These are phyloP conservation scores for Botryosphaeria agaves DNA, from an alignment of 2,329 filamentous ascomycete species.

Conservation along the genomic window DNA sequence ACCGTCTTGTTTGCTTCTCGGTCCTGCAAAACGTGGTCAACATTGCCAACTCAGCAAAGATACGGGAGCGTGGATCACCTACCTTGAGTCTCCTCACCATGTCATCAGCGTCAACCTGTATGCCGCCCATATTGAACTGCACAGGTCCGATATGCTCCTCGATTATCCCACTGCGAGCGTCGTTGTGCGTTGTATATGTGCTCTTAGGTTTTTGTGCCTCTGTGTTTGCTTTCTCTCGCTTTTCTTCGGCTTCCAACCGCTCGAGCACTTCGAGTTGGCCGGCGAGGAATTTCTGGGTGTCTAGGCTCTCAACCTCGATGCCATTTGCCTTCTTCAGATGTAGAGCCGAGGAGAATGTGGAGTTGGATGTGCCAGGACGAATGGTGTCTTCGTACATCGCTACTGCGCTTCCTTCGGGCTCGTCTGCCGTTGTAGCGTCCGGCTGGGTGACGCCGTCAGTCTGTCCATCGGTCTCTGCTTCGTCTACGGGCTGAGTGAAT, in stretches of 20 bases:
- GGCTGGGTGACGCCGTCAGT: not conserved
- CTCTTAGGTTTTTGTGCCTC: slow-evolving; percentile 1
- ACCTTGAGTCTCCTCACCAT: slow-evolving; percentile 80
- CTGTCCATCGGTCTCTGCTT: slow-evolving; percentile 3
- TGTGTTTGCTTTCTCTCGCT: slow-evolving; percentile 26
- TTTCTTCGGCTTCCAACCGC: slow-evolving; percentile 38
- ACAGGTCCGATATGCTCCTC: slow-evolving; percentile 69
- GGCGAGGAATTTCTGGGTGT: slow-evolving; percentile 62
- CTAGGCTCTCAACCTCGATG: slow-evolving; percentile 48
- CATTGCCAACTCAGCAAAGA: slow-evolving; percentile 25
- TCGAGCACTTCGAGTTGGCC: slow-evolving; percentile 65
- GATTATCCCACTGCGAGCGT: slow-evolving; percentile 16
- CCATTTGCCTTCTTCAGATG: slow-evolving; percentile 25
- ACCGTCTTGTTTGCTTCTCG: slow-evolving; percentile 23
- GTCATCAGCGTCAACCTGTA: slow-evolving; percentile 88
- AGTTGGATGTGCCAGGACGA: slow-evolving; percentile 51
- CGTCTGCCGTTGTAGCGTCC: slow-evolving; percentile 8
- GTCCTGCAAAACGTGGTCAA: slow-evolving; percentile 18
- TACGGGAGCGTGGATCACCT: slow-evolving; percentile 8
- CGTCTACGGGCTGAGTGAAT: slow-evolving; percentile 14
- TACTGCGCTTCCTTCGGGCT: slow-evolving; percentile 40
- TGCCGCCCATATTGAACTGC: slow-evolving; percentile 96
- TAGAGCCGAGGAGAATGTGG: slow-evolving; percentile 36
- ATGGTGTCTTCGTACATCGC: slow-evolving; percentile 65
- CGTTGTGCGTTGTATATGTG: slow-evolving; percentile 11